These are phyloP conservation scores for Ascochyta lentis DNA, from an alignment of 2,329 filamentous ascomycete species.

Conservation along the genomic window DNA sequence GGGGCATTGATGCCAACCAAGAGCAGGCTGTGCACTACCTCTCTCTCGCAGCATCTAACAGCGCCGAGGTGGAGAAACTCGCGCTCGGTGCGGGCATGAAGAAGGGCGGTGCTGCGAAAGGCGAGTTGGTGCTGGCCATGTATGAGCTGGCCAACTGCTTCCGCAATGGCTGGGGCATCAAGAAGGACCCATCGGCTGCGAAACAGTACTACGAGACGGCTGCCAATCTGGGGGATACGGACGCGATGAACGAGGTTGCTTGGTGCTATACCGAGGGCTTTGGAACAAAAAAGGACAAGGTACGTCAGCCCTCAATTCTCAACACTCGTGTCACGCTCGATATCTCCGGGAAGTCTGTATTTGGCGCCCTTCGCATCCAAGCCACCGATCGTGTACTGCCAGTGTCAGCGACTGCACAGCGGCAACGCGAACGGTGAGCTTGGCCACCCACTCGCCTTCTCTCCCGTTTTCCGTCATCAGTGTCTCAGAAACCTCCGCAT, in stretches of 20 bases:
- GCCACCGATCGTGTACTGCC: constrained; percentile 36
- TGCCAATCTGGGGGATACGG: constrained; percentile 92
- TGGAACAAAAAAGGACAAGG: constrained; percentile 97
- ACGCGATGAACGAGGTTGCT: constrained; percentile 96
- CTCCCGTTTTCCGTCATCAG: constrained; percentile 7
- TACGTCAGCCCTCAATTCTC: constrained; percentile 59
- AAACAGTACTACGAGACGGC: constrained; percentile 95
- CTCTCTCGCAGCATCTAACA: constrained; percentile 86
- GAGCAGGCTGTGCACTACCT: constrained; percentile 81
- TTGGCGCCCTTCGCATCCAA: constrained; percentile 12
- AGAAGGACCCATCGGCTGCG: constrained; percentile 84
- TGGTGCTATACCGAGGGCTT: constrained; percentile 99
- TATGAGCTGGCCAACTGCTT: constrained; percentile 94
- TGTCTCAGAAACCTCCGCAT: constrained; percentile 10
- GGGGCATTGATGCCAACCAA: constrained; percentile 81
- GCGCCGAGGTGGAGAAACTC: constrained; percentile 82
- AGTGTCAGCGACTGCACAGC: constrained; percentile 24
- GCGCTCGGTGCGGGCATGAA: constrained; percentile 87
- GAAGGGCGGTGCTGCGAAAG: constrained; percentile 93
- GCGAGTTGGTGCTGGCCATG: constrained; percentile 93
- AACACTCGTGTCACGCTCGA: constrained; percentile 9
- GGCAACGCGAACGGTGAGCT: constrained; percentile 34
- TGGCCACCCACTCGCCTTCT: constrained; percentile 22
- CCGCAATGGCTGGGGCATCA: constrained; percentile 91
- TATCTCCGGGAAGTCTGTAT: neutral